phyloP scores from a whole-genome alignment of 768 basidiomycete species.

The Royoungia palumana region DNA sequence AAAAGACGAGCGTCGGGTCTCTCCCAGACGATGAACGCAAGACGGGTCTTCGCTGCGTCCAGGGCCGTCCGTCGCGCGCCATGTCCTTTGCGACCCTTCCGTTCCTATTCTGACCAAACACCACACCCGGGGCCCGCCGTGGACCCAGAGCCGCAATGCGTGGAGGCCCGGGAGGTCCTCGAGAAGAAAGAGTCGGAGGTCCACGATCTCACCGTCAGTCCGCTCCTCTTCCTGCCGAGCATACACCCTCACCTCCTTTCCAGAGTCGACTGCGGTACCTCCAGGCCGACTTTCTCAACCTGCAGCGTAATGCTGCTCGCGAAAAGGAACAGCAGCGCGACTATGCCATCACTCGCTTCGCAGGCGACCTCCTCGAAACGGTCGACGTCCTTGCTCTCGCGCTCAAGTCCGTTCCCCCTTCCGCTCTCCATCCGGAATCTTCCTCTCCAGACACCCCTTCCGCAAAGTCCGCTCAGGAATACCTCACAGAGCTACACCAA shows the following conservation, averaged over 20 bases:
- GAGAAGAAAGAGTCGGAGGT: slow-evolving; percentile 80
- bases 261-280: slow-evolving; percentile 88
- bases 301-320: slow-evolving; percentile 85
- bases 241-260: slow-evolving; percentile 5
- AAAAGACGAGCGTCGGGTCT: no score
- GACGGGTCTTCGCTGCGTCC: slow-evolving; percentile 55
- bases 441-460: slow-evolving; percentile 28
- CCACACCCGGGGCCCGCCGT: slow-evolving; percentile 13
- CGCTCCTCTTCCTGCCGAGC: not conserved
- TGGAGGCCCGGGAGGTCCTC: no score
- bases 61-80: slow-evolving; percentile 42
- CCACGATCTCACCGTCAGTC: slow-evolving; percentile 77
- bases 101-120: slow-evolving; percentile 63
- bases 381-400: slow-evolving; percentile 88
- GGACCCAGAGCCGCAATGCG: no score
- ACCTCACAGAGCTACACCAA: slow-evolving; percentile 69
- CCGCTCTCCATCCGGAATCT: slow-evolving; percentile 37
- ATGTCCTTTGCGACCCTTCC: slow-evolving; percentile 25
- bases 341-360: slow-evolving; percentile 91
- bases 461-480: slow-evolving; percentile 52
- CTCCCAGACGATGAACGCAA: slow-evolving; percentile 48
- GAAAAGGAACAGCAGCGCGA: slow-evolving; percentile 93
- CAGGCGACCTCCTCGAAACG: slow-evolving; percentile 83
- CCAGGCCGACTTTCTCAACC: slow-evolving; percentile 93
- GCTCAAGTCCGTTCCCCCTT: slow-evolving; percentile 69